Evolutionary conservation across 768 basidiomycete species (phyloP).

Genomic region (Strobilomyces confusus): DNA sequence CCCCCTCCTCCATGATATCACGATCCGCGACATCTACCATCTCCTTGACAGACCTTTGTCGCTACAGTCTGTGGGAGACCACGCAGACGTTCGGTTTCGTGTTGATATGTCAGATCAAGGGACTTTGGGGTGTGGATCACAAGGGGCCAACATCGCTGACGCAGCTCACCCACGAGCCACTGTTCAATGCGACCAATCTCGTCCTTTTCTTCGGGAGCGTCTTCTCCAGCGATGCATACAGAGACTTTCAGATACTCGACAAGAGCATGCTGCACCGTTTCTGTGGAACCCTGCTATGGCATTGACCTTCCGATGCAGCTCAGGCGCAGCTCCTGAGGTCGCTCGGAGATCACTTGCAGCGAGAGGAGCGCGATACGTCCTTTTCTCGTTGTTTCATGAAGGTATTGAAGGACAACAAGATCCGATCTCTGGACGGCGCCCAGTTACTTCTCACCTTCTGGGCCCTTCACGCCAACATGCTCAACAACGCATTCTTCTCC

Average conservation of each 20-base stretch:
- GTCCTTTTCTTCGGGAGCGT: conserved; percentile 15
- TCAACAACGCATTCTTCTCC: conserved; percentile 19
- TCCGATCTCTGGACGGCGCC: conserved; percentile 13
- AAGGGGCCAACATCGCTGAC: conserved; percentile 7
- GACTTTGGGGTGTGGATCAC: background rate
- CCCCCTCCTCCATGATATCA: conserved; percentile 8
- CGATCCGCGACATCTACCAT: conserved; percentile 19
- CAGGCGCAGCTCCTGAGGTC: conserved; percentile 1
- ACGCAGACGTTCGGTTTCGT: conserved; percentile 7
- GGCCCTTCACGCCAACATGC: conserved; percentile 15
- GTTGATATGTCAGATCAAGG: conserved; percentile 10
- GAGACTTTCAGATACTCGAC: conserved; percentile 16
- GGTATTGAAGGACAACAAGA: conserved; percentile 11
- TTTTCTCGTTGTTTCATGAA: conserved; percentile 13
- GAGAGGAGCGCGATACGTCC: conserved; percentile 1
- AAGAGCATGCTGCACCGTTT: conserved; percentile 19
- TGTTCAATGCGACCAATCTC: conserved; percentile 15
- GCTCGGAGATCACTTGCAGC: conserved; percentile 12
- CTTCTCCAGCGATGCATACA: conserved; percentile 16
- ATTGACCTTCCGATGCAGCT: conserved; percentile 5
- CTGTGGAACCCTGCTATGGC: conserved; percentile 7
- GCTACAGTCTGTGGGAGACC: conserved; percentile 4
- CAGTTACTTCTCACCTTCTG: conserved; percentile 17
- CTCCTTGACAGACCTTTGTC: conserved; percentile 19
- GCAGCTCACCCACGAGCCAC: conserved; percentile 11